Percentiles rank a stretch among this genome's conserved stretches.
Conservation (phyloP, 345 rosid genomes). For the Diplotaxis tenuifolia region DNA sequence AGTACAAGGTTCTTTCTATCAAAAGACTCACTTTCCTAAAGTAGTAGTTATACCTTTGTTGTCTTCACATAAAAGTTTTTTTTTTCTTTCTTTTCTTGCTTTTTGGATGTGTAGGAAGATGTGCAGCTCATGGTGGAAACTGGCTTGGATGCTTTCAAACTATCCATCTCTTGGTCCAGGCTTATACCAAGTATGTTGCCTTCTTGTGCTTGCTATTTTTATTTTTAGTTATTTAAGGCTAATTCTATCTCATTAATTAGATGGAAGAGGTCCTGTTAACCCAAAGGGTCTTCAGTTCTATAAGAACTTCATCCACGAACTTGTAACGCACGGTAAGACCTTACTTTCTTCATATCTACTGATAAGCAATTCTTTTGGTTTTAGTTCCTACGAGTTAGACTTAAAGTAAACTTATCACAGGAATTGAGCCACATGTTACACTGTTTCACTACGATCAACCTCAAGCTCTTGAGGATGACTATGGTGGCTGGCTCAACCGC, state of each 20-base stretch:
- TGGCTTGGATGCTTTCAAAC: conserved; percentile 9
- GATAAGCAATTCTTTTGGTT: background rate
- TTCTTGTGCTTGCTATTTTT: background rate
- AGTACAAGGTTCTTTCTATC: conserved; percentile 48
- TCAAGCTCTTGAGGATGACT: background rate
- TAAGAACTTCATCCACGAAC: background rate
- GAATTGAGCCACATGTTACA: conserved; percentile 5
- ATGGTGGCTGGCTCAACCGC: background rate
- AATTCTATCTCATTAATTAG: background rate
- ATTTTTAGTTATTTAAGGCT: background rate
- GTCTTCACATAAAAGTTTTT: background rate
- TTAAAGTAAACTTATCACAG: background rate
- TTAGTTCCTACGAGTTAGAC: background rate
- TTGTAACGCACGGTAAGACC: background rate
- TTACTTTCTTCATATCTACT: background rate
- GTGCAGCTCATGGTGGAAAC: conserved; percentile 13
- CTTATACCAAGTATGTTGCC: background rate
- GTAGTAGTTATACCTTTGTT: background rate
- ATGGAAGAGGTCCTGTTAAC: conserved; percentile 11
- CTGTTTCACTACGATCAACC: background rate
- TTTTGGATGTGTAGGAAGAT: background rate
- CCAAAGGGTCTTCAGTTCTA: conserved; percentile 1
- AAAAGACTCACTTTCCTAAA: background rate
- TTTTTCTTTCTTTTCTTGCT: background rate
- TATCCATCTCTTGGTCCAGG: conserved; percentile 14